These are phyloP conservation scores for Podospora bellae-mahoneyi DNA, from an alignment of 495 filamentous ascomycete genomes.

Conservation along the genomic window DNA sequence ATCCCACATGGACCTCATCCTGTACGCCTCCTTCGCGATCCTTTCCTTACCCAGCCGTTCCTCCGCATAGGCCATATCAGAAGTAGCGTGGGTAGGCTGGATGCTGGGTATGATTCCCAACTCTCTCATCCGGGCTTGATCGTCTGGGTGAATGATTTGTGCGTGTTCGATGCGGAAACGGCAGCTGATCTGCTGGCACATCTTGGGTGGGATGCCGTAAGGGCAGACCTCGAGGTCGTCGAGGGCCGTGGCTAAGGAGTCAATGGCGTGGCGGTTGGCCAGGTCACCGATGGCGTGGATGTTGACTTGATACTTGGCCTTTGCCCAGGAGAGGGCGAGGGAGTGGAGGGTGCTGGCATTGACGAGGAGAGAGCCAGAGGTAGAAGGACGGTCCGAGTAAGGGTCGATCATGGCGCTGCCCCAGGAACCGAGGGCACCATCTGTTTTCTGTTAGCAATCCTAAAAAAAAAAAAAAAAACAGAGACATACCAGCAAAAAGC, in stretches of 20 bases:
- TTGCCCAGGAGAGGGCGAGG: conserved; percentile 49
- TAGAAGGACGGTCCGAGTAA: conserved; percentile 55
- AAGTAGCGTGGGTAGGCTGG: conserved; percentile 65
- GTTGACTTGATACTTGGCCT: conserved; percentile 53
- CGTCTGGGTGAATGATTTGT: conserved; percentile 61
- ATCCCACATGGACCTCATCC: conserved; percentile 53
- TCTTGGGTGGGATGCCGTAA: conserved; percentile 20
- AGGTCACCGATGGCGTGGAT: conserved; percentile 65
- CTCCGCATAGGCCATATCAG: conserved; percentile 59
- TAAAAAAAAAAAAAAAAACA: not conserved
- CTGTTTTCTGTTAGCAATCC: conserved; percentile 19
- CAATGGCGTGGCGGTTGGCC: conserved; percentile 56
- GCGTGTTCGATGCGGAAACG: conserved; percentile 64
- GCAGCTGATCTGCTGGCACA: conserved; percentile 45
- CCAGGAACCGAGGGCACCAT: conserved; percentile 63
- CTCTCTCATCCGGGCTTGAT: conserved; percentile 51
- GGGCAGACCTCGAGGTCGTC: conserved; percentile 41
- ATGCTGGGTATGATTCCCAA: conserved; percentile 62
- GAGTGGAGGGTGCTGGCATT: conserved; percentile 50
- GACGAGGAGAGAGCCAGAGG: conserved; percentile 57
- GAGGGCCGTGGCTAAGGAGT: conserved; percentile 50
- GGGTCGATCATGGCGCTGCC: conserved; percentile 61
- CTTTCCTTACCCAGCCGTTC: conserved; percentile 51
- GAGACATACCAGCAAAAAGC: conserved; percentile 43
- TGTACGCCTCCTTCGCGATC: conserved; percentile 50